Base-by-base conservation (phyloP, 2,329 filamentous ascomycete species). In the Coniochaeta ligniaria region DNA sequence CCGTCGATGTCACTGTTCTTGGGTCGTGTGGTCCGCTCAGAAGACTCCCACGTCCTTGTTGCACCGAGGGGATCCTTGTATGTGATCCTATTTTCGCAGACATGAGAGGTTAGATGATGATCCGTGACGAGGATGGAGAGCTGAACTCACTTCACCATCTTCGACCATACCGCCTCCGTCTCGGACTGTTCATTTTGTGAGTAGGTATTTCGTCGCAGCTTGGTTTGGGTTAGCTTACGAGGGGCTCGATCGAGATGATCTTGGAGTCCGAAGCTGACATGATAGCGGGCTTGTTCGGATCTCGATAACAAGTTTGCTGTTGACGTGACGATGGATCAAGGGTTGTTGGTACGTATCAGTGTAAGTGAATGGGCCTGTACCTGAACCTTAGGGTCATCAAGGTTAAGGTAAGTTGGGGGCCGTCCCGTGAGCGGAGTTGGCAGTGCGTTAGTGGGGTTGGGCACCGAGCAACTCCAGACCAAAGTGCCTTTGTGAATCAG, bases 1-100 rank as follows among this genome's bases (percentile, higher is more conserved):
- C 86, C 88, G 67, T 92, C 89, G 59, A 91, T 86, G 36, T 84
- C 82, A 61, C 79, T 79, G 64, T 73, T 78, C 60, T 78, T 75
- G 14, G 88, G 87, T 3, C 88, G 83, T 0, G 88, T 91, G 33
- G 80, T 80, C n/a, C 89, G 83, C 72, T 90, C 86, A 17, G 86
- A 86, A 0, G 86, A 88, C 69, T 92, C 89, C 89, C 89, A 92
- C 33, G 81, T 84, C 59, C 88, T 80, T 0, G 76, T 71, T 17
- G 76, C 75, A 65, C 84, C 85, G 36, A 80, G 78, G 22, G 85
- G 82, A 68, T 91, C 89, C 60, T 77, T 76, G 71, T 91, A 92
- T 36, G 79, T 82, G 64, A 85, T 81, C 68, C 84, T 86, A 50
- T n/a, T n/a, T 41, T 41, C 38, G 16, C 38, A 20, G 38, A 17